Conservation (phyloP, 169 alveolate species). For the Plasmodium gaboni region DNA sequence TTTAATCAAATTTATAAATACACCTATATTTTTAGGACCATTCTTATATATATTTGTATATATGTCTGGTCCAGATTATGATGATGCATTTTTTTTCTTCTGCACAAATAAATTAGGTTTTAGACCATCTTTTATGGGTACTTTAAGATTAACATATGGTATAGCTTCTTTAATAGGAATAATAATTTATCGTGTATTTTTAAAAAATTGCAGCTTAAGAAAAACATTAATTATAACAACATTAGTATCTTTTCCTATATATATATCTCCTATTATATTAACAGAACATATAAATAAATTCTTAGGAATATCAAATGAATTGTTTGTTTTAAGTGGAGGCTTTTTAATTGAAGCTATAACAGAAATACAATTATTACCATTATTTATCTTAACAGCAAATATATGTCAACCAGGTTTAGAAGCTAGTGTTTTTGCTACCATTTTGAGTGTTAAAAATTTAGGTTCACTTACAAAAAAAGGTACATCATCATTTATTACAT, state of each 20-base stretch:
- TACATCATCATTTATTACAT: constrained; percentile 93
- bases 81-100: constrained; percentile 95
- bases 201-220: constrained; percentile 90
- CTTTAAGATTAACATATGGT: constrained; percentile 93
- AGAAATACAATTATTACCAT: constrained; percentile 94
- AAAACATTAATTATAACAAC: constrained; percentile 92
- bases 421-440: constrained; percentile 96
- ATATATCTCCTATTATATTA: constrained; percentile 87
- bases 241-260: constrained; percentile 88
- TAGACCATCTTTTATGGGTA: constrained; percentile 95
- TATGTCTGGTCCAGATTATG: constrained; percentile 93
- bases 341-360: constrained; percentile 94
- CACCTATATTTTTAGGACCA: constrained; percentile 92
- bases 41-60: constrained; percentile 91
- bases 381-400: constrained; percentile 94
- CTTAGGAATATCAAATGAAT: constrained; percentile 92
- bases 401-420: constrained; percentile 97
- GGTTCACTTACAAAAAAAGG: constrained; percentile 93
- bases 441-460: constrained; percentile 93
- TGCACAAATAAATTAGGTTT: constrained; percentile 94
- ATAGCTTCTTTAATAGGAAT: constrained; percentile 94
- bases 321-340: constrained; percentile 93
- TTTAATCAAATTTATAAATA: constrained; percentile 87
- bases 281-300: constrained; percentile 90
- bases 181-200: constrained; percentile 88